A percentile compares a stretch with the other conserved stretches of the same genome.
phyloP scores from a whole-genome alignment of 345 rosid genomes.

The Camelina neglecta region DNA sequence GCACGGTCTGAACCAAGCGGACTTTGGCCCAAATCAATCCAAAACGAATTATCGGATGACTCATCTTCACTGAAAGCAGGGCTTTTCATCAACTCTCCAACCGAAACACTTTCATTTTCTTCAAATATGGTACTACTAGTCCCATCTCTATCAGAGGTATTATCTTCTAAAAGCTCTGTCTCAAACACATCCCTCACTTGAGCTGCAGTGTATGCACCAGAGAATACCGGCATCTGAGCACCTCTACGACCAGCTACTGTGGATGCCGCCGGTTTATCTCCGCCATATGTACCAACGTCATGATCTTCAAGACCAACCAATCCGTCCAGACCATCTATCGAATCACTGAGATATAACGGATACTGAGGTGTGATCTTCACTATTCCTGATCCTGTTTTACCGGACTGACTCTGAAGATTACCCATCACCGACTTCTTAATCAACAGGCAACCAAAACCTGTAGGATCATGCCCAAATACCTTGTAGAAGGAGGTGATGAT shows the following conservation, averaged over 20 bases:
- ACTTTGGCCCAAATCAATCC: conserved; percentile 97
- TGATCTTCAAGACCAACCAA: conserved; percentile 57
- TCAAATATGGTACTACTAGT: conserved; percentile 75
- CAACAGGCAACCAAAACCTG: conserved; percentile 86
- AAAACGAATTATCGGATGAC: conserved; percentile 82
- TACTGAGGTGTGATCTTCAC: conserved; percentile 75
- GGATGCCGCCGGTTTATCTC: conserved; percentile 45
- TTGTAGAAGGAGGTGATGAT: conserved; percentile 79
- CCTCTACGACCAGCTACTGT: conserved; percentile 46
- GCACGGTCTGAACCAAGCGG: conserved; percentile 72
- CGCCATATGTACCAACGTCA: conserved; percentile 48
- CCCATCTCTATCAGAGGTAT: conserved; percentile 76
- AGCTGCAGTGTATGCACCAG: conserved; percentile 74
- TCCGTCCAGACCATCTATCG: conserved; percentile 69
- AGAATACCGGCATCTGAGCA: conserved; percentile 71
- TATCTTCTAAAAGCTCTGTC: conserved; percentile 72
- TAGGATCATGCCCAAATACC: conserved; percentile 79
- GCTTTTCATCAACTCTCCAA: conserved; percentile 84
- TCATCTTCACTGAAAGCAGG: conserved; percentile 94
- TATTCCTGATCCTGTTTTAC: conserved; percentile 75
- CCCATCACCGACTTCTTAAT: conserved; percentile 85
- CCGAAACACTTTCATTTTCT: conserved; percentile 76
- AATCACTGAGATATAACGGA: conserved; percentile 75
- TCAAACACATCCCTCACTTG: conserved; percentile 84
- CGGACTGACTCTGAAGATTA: conserved; percentile 66